phyloP scores from a whole-genome alignment of 2,329 filamentous ascomycete genomes.

The Colletotrichum theobromicola region DNA sequence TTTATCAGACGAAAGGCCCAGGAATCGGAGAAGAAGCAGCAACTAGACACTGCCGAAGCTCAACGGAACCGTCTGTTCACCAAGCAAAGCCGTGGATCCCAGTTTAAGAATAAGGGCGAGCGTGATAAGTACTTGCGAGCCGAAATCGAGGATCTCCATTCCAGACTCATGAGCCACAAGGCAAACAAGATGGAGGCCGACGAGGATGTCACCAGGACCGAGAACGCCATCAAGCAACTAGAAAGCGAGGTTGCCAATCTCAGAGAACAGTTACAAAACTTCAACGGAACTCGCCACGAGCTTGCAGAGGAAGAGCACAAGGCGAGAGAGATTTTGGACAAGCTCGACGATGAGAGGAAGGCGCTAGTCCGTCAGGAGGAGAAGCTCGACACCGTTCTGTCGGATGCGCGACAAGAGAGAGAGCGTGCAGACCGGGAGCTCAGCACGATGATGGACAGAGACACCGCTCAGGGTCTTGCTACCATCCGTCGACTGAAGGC shows the following conservation, averaged over 20 bases:
- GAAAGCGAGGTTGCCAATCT: slow-evolving; percentile 76
- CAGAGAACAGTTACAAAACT: slow-evolving; percentile 77
- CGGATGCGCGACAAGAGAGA: slow-evolving; percentile 77
- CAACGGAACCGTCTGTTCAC: slow-evolving; percentile 81
- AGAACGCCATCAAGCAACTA: slow-evolving; percentile 72
- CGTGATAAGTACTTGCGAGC: slow-evolving; percentile 82
- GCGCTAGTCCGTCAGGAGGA: slow-evolving; percentile 88
- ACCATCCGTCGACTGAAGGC: slow-evolving; percentile 83
- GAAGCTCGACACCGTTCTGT: slow-evolving; percentile 78
- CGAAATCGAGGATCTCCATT: slow-evolving; percentile 81
- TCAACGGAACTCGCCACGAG: slow-evolving; percentile 74
- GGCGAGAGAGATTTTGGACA: slow-evolving; percentile 80
- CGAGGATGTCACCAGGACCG: slow-evolving; percentile 79
- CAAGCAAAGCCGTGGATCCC: slow-evolving; percentile 88
- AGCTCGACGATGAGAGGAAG: slow-evolving; percentile 85
- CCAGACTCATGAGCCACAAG: slow-evolving; percentile 79
- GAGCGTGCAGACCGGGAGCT: slow-evolving; percentile 79
- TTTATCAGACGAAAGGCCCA: slow-evolving; percentile 76
- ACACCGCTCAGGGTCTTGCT: slow-evolving; percentile 85
- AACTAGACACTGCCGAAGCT: slow-evolving; percentile 78
- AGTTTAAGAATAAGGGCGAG: slow-evolving; percentile 87
- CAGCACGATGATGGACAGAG: slow-evolving; percentile 86
- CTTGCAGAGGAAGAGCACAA: slow-evolving; percentile 76
- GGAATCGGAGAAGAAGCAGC: slow-evolving; percentile 72
- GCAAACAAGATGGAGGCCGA: slow-evolving; percentile 83